Conservation (phyloP, 2,329 filamentous ascomycete species). For the Colletotrichum simmondsii region DNA sequence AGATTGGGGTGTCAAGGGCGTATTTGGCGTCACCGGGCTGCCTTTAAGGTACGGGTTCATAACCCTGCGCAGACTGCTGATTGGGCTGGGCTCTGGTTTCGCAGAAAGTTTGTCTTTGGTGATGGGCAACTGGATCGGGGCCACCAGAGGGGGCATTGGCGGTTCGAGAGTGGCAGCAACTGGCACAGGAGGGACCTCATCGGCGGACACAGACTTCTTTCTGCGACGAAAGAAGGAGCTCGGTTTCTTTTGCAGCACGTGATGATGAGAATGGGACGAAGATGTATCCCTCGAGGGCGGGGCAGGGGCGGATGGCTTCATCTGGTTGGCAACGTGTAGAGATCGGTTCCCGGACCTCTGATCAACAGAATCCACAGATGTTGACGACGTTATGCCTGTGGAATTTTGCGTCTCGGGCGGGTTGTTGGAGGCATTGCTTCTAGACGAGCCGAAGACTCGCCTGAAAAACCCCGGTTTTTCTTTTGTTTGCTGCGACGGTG, state of each 20-base stretch:
- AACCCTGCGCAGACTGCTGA: constrained; percentile 84
- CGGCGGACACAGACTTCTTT: constrained; percentile 84
- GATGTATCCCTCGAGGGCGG: constrained; percentile 61
- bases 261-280: constrained; percentile 56
- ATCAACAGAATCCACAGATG: constrained; percentile 49
- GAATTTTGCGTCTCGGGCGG: constrained; percentile 29
- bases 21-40: constrained; percentile 38
- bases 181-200: constrained; percentile 72
- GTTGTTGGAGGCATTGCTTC: constrained; percentile 52
- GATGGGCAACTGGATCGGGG: constrained; percentile 45
- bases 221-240: constrained; percentile 94
- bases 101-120: constrained; percentile 43
- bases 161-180: constrained; percentile 50
- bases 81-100: constrained; percentile 66
- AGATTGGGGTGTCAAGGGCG: constrained; percentile 19
- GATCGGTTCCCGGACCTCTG: constrained; percentile 49
- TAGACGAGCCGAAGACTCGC: constrained; percentile 85
- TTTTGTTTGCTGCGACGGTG: constrained; percentile 60
- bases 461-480: constrained; percentile 91
- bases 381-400: constrained; percentile 46
- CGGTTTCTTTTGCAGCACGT: constrained; percentile 83
- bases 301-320: constrained; percentile 55
- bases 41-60: constrained; percentile 84
- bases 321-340: constrained; percentile 56
- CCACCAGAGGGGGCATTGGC: constrained; percentile 48